These are phyloP conservation scores for Solanum peruvianum DNA, from an alignment of 257 asterid genomes.

Conservation along the genomic window DNA sequence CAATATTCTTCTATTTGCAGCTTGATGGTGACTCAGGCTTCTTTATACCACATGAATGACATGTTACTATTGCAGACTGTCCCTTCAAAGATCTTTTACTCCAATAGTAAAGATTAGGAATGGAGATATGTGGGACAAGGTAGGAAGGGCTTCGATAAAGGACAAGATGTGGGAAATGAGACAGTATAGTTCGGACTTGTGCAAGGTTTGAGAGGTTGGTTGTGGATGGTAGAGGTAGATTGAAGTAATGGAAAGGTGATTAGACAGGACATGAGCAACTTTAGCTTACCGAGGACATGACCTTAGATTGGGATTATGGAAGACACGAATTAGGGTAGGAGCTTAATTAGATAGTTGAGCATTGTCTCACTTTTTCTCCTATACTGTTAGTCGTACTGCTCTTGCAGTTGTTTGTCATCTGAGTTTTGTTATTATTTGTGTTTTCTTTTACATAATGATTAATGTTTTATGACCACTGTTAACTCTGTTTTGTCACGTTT, in stretches of 20 bases:
- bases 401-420: background rate
- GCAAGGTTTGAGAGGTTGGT: background rate
- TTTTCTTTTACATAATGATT: background rate
- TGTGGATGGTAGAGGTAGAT: background rate
- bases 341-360: background rate
- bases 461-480: background rate
- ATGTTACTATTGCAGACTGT: background rate
- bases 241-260: background rate
- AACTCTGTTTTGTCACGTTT: background rate
- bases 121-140: background rate
- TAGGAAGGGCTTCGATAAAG: background rate
- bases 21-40: slow-evolving; percentile 35
- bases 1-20: slow-evolving; percentile 1
- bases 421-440: background rate
- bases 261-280: background rate
- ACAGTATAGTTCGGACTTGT: background rate
- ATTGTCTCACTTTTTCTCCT: background rate
- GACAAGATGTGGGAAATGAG: background rate
- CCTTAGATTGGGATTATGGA: background rate
- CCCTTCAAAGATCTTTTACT: background rate
- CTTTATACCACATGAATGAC: slow-evolving; percentile 2
- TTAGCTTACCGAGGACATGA: background rate
- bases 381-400: background rate
- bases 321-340: background rate
- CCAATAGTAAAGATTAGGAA: background rate